A percentile compares a stretch with the other conserved stretches of the same genome.
These are phyloP conservation scores for Hymenoscyphus infarciens DNA, from an alignment of 2,329 filamentous ascomycete genomes.

Conservation along the genomic window DNA sequence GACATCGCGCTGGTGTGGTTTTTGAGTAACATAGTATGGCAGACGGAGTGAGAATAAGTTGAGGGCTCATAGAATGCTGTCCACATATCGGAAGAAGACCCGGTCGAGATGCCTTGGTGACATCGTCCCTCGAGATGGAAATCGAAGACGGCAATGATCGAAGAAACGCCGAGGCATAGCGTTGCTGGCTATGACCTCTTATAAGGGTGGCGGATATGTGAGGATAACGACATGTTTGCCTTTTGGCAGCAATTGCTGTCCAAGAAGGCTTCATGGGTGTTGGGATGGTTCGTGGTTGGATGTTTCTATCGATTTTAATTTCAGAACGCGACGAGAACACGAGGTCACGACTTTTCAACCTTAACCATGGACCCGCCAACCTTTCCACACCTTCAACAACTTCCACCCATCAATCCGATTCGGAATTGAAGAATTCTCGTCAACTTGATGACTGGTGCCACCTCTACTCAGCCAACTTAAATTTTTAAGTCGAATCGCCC, in stretches of 20 bases:
- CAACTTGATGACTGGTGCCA: no score
- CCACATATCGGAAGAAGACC: neutral
- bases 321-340: neutral
- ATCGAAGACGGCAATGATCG: neutral
- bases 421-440: neutral
- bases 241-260: conserved; percentile 21
- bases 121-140: neutral
- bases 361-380: neutral
- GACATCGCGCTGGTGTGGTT: neutral
- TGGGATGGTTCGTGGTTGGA: neutral
- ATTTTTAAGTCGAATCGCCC: neutral
- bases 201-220: neutral
- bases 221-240: conserved; percentile 11
- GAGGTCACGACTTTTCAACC: neutral
- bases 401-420: neutral
- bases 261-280: conserved; percentile 21
- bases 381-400: neutral
- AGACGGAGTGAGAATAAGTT: neutral
- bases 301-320: neutral
- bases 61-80: neutral
- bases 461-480: neutral
- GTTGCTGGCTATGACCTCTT: conserved; percentile 5
- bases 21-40: conserved; percentile 11
- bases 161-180: conserved; percentile 8
- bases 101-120: conserved; percentile 1